A percentile compares a stretch with the other conserved stretches of the same genome.
These are phyloP conservation scores for Xylariaceae sp. DNA, from an alignment of 2,329 filamentous ascomycete species.

Conservation along the genomic window DNA sequence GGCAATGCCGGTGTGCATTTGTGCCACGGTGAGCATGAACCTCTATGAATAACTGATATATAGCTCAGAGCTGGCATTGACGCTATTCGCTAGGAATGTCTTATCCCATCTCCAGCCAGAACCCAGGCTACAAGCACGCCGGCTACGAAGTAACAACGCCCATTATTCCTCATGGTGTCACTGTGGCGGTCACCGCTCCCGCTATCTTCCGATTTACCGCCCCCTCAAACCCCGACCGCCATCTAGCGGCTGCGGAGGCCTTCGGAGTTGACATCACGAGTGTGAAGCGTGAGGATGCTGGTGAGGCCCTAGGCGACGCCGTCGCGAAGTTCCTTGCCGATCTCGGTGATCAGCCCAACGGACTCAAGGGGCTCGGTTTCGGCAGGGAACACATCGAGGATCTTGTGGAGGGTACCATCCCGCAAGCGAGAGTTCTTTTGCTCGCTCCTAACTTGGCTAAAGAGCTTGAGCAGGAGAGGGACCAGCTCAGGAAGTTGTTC, in stretches of 20 bases:
- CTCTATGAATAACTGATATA: neutral
- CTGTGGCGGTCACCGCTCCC: constrained; percentile 87
- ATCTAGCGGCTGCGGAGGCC: constrained; percentile 80
- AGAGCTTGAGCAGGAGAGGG: constrained; percentile 65
- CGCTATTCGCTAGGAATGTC: constrained; percentile 67
- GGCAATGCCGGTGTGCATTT: constrained; percentile 94
- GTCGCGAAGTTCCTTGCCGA: constrained; percentile 74
- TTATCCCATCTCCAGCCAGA: constrained; percentile 94
- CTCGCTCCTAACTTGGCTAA: constrained; percentile 76
- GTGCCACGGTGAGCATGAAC: constrained; percentile 49
- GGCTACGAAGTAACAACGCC: constrained; percentile 75
- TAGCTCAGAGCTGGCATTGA: neutral
- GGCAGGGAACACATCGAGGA: constrained; percentile 68
- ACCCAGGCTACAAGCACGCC: constrained; percentile 80
- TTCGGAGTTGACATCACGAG: constrained; percentile 88
- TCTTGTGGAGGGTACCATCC: constrained; percentile 90
- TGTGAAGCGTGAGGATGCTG: constrained; percentile 84
- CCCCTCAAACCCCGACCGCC: constrained; percentile 85
- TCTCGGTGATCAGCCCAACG: constrained; percentile 85
- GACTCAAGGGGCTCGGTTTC: constrained; percentile 81
- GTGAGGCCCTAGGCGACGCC: constrained; percentile 81
- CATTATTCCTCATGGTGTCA: constrained; percentile 94
- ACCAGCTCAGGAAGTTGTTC: constrained; percentile 66
- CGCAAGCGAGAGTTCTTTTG: constrained; percentile 86
- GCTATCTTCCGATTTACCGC: constrained; percentile 93